These are phyloP conservation scores for Ascoidea tarda DNA, from an alignment of 805 yeast genomes.

Conservation along the genomic window DNA sequence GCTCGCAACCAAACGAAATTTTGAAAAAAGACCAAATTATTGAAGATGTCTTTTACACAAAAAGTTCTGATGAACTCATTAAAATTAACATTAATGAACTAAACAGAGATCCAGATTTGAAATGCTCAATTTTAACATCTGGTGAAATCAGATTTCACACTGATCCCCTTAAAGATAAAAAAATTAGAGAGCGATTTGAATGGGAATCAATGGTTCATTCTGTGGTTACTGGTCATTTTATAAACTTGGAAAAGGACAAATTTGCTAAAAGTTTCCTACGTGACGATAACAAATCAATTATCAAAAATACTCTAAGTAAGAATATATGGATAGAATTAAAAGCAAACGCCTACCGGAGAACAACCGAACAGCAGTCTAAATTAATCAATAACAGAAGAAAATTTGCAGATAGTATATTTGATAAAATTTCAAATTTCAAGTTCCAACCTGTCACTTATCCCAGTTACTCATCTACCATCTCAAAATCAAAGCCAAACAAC, in stretches of 20 bases:
- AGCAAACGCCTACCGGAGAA: constrained; percentile 69
- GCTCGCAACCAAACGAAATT: no score
- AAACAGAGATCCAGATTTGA: no score
- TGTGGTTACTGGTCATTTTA: constrained; percentile 91
- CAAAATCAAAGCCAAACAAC: neutral
- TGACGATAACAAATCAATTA: constrained; percentile 31
- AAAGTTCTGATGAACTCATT: no score
- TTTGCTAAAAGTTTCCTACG: constrained; percentile 31
- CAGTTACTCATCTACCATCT: neutral
- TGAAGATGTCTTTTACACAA: no score
- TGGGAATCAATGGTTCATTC: constrained; percentile 93
- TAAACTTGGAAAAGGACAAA: constrained; percentile 76
- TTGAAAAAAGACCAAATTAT: no score
- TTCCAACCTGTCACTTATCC: constrained; percentile 17
- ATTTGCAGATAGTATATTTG: constrained; percentile 57
- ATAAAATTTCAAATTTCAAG: constrained; percentile 52
- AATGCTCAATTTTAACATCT: no score
- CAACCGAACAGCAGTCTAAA: constrained; percentile 65
- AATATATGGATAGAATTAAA: constrained; percentile 80
- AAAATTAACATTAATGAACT: no score
- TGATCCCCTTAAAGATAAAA: constrained; percentile 15
- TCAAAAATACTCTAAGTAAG: constrained; percentile 35
- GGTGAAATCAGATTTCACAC: neutral
- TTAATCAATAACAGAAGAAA: constrained; percentile 57
- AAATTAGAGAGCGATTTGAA: constrained; percentile 64